These are phyloP conservation scores for Colletotrichum navitas DNA, from an alignment of 2,329 filamentous ascomycete genomes.

Conservation along the genomic window DNA sequence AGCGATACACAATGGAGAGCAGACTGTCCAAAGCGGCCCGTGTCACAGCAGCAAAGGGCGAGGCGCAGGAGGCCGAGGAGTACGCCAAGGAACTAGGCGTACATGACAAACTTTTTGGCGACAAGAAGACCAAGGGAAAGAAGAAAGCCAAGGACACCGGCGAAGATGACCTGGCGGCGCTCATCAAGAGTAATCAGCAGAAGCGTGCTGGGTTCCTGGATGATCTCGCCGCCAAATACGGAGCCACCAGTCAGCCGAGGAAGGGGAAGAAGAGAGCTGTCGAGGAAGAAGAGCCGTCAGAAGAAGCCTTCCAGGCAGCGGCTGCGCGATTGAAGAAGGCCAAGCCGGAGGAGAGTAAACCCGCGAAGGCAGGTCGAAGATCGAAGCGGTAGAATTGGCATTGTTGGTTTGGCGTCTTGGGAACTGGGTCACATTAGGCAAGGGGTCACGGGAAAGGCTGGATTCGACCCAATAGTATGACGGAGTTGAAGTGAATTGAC, in stretches of 20 bases:
- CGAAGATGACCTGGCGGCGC: constrained; percentile 72
- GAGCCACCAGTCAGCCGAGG: constrained; percentile 58
- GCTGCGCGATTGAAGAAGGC: constrained; percentile 62
- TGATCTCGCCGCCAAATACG: constrained; percentile 82
- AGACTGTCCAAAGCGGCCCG: constrained; percentile 72
- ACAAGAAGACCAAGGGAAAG: constrained; percentile 56
- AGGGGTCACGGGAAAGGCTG: constrained; percentile 20
- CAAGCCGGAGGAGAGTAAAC: constrained; percentile 43
- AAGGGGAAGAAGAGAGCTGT: constrained; percentile 67
- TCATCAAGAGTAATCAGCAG: constrained; percentile 81
- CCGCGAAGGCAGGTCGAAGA: constrained; percentile 19
- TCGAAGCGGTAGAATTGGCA: constrained; percentile 22
- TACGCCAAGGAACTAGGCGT: constrained; percentile 81
- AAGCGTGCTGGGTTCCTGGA: constrained; percentile 76
- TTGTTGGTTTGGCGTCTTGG: constrained; percentile 29
- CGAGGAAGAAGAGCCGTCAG: constrained; percentile 68
- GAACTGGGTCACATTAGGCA: constrained; percentile 7
- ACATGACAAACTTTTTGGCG: constrained; percentile 74
- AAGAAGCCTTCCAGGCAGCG: constrained; percentile 71
- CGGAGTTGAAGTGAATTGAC: background rate
- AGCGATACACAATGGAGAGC: constrained; percentile 80
- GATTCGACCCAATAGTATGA: constrained; percentile 13
- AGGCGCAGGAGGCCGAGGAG: constrained; percentile 80
- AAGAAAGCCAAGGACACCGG: constrained; percentile 58
- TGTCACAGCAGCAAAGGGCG: constrained; percentile 71